Evolutionary conservation across 306 rosid species (phyloP), one percentile per base, ranked within the genome.

Genomic region (Boehmeria nivea): DNA sequence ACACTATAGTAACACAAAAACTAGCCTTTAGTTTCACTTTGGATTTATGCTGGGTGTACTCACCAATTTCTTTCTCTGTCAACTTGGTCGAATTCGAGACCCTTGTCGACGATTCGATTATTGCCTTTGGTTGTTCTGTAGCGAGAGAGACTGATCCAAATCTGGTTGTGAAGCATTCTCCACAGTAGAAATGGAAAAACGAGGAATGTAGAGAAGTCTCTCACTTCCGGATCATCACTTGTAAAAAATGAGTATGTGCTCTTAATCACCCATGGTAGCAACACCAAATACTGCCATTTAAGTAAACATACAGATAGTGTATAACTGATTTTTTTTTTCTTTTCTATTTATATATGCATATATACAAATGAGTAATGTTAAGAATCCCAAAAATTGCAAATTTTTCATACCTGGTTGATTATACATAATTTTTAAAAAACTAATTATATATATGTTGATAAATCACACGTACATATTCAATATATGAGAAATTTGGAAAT

Each of bases 61-160:
- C 9, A 71, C 76, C 76, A 71, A 20, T 71, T 59, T 13, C 67
- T 50, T 48, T 71, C 76, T 51, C 76, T 36, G 19, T 71, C 76
- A 17, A 71, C 67, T 58, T 71, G 76, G 17, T 71, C 76, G 45
- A 71, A 71, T n/a, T 71, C 71, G 17, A 71, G 28, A 38, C 67
- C 61, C 50, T 64, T 71, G 60, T 71, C 76, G 13, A 71, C 46
- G 40, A 71, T 71, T 13, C 62, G 59, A 22, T 51, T 47, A 12
- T n/a, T 52, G n/a, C 71, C 76, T 52, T 52, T 65, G 50, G 63
- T 63, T 1, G 57, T 34, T 15, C 34, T 57, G n/a, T 71, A 56
- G 8, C 76, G 76, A 36, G 76, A 65, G 27, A 64, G 39, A 12
- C 67, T 59, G 6, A 71, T 71, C 67, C 76, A 71, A 19, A 71